Evolutionary conservation across 2,329 filamentous ascomycete genomes (phyloP).

Genomic region (Exophiala xenobiotica): DNA sequence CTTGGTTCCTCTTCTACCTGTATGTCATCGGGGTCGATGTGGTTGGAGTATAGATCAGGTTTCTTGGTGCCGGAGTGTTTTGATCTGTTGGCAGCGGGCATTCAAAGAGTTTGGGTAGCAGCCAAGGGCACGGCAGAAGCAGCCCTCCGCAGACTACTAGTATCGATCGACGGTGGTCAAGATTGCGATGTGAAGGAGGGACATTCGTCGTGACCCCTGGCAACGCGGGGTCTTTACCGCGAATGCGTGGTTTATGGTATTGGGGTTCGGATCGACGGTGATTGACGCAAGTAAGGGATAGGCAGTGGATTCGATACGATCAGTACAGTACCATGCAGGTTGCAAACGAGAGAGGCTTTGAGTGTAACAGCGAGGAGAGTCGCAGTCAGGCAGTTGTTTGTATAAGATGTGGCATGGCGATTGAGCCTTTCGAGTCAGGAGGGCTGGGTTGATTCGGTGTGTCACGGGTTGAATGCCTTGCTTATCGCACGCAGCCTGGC

Average conservation of each 20-base stretch:
- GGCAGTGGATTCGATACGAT: no score
- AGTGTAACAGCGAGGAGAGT: no score
- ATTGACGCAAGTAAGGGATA: no score
- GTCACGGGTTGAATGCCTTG: no score
- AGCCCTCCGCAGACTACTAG: constrained; percentile 8
- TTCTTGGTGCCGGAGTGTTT: constrained; percentile 13
- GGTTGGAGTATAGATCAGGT: constrained; percentile 4
- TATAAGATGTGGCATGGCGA: no score
- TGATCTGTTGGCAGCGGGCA: constrained; percentile 25
- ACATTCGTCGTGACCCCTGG: background rate
- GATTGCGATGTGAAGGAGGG: constrained; percentile 2
- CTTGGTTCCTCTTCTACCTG: constrained; percentile 20
- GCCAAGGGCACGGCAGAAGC: constrained; percentile 11
- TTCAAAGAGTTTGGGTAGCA: constrained; percentile 17
- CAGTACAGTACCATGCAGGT: no score
- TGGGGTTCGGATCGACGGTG: no score
- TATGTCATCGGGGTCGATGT: constrained; percentile 2
- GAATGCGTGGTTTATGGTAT: constrained; percentile 10
- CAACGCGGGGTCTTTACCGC: constrained; percentile 9
- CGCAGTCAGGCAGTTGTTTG: no score
- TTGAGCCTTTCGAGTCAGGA: no score
- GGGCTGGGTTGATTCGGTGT: no score
- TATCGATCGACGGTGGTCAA: background rate
- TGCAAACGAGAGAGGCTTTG: no score
- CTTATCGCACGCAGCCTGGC: background rate